phyloP scores from a whole-genome alignment of 495 filamentous ascomycete genomes.

The Penicillium dipodomyicola region DNA sequence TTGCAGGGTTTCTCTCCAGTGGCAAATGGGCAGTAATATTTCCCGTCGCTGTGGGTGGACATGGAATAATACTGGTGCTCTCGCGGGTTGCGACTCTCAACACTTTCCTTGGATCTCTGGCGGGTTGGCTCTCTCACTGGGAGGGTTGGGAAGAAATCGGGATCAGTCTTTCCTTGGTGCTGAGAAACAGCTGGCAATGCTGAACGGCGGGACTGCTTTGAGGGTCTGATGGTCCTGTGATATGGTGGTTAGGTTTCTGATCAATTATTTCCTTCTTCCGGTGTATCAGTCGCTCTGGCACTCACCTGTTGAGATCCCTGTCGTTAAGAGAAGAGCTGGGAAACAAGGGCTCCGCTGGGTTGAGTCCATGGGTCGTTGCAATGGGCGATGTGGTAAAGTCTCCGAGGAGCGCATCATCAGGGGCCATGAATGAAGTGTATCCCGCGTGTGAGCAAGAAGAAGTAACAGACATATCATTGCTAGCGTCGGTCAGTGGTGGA shows the following conservation, averaged over 20 bases:
- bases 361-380: slow-evolving; percentile 36
- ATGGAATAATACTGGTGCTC: slow-evolving; percentile 77
- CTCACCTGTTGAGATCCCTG: slow-evolving; percentile 49
- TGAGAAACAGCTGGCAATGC: slow-evolving; percentile 35
- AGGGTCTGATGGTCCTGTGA: slow-evolving; percentile 40
- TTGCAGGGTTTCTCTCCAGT: slow-evolving; percentile 66
- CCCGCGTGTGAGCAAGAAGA: slow-evolving; percentile 45
- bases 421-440: slow-evolving; percentile 40
- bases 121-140: slow-evolving; percentile 39
- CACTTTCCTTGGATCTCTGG: slow-evolving; percentile 47
- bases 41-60: slow-evolving; percentile 65
- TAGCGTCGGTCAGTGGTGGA: slow-evolving; percentile 47
- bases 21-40: slow-evolving; percentile 89
- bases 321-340: slow-evolving; percentile 42
- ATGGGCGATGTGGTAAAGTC: slow-evolving; percentile 40
- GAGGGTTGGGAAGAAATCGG: slow-evolving; percentile 40
- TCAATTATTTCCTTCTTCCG: not conserved
- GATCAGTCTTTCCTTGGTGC: slow-evolving; percentile 37
- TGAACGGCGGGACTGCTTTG: slow-evolving; percentile 40
- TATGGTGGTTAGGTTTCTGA: slow-evolving; percentile 18
- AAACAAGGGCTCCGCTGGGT: slow-evolving; percentile 45
- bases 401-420: slow-evolving; percentile 43
- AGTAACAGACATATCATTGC: slow-evolving; percentile 47
- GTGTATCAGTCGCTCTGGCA: slow-evolving; percentile 3
- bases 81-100: slow-evolving; percentile 61